Conservation (phyloP, 2,329 filamentous ascomycete species). For the Didymella exigua region DNA sequence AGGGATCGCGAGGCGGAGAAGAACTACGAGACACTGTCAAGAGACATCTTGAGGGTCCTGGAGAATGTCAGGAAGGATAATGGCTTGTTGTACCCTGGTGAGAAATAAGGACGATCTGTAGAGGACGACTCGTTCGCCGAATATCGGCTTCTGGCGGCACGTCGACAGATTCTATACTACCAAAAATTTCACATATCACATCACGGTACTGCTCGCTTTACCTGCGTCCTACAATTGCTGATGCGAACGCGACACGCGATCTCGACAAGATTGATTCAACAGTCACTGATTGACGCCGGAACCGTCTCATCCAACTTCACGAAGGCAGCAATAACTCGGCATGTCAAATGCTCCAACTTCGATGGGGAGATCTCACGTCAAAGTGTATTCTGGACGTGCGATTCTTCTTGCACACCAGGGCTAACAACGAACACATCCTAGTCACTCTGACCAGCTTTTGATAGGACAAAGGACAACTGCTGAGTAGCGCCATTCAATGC, state of each 20-base stretch:
- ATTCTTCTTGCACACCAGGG: not conserved
- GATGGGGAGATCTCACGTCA: not conserved
- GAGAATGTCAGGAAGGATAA: conserved; percentile 53
- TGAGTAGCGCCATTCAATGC: not conserved
- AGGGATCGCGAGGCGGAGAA: conserved; percentile 46
- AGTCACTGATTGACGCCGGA: not conserved
- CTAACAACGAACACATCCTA: not conserved
- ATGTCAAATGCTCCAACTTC: not conserved
- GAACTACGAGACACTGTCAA: conserved; percentile 50
- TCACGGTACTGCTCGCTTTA: not conserved
- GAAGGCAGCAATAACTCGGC: not conserved
- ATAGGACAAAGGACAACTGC: not conserved
- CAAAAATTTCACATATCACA: not conserved
- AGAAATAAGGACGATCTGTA: not conserved
- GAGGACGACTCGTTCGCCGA: not conserved
- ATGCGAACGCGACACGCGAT: not conserved
- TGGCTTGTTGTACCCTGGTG: conserved; percentile 46
- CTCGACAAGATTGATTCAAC: not conserved
- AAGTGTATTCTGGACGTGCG: not conserved
- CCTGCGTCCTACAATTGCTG: not conserved
- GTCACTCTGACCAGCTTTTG: not conserved
- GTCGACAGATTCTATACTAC: not conserved
- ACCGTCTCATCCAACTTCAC: not conserved
- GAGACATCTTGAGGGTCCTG: conserved; percentile 51
- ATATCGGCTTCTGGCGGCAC: too few species aligned